Evolutionary conservation across 352 stramenopile species (phyloP).

Genomic region (Hyphochytrium catenoides): DNA sequence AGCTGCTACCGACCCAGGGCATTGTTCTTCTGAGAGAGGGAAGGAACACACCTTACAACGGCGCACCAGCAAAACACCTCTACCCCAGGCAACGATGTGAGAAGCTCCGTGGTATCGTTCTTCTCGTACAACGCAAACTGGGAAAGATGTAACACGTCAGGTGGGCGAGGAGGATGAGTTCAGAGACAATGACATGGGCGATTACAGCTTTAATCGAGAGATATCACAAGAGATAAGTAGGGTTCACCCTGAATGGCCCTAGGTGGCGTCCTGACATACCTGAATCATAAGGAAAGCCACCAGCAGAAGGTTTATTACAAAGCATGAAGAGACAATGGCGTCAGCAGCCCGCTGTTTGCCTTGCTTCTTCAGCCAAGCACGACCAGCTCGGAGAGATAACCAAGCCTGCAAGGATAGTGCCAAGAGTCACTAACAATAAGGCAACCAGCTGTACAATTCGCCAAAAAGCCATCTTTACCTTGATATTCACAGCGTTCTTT

Average conservation of each 20-base stretch:
- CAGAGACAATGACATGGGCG: slow-evolving; percentile 1
- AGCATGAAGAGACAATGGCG: slow-evolving; percentile 62
- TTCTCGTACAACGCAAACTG: no score
- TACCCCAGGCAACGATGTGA: slow-evolving; percentile 1
- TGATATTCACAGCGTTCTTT: slow-evolving; percentile 73
- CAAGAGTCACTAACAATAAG: no score
- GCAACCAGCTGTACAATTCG: no score
- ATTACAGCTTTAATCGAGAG: slow-evolving; percentile 24
- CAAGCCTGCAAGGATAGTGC: no score
- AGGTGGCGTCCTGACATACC: no score
- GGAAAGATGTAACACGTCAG: no score
- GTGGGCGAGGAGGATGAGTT: no score
- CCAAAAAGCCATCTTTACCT: no score
- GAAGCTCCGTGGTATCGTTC: no score
- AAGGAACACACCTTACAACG: no score
- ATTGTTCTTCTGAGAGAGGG: no score
- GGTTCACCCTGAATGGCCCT: slow-evolving; percentile 22
- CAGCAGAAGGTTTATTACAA: slow-evolving; percentile 56
- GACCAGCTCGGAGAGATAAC: slow-evolving; percentile 54
- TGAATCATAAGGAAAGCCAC: slow-evolving; percentile 60
- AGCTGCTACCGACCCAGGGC: no score
- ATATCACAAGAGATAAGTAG: slow-evolving; percentile 39
- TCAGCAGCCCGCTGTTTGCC: slow-evolving; percentile 51
- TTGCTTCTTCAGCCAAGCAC: slow-evolving; percentile 63
- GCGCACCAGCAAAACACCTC: slow-evolving; percentile 2